These are phyloP conservation scores for Vitis hybrid DNA, from an alignment of 177 flowering plant species.

Conservation along the genomic window DNA sequence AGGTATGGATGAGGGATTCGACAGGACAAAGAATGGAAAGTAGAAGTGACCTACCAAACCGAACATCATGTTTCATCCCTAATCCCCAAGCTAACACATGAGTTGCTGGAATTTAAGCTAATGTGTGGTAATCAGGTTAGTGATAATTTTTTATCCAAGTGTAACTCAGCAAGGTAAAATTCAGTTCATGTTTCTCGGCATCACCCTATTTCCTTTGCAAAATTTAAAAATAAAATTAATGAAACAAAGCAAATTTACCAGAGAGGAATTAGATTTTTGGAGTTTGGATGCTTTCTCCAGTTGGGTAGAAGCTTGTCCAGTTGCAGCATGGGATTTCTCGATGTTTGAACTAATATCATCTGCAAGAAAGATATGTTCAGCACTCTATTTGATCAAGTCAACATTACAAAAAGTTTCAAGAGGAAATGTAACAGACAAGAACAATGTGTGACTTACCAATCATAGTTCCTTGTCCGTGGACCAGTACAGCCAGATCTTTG, in stretches of 20 bases:
- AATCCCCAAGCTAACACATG: too few species aligned
- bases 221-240: not conserved
- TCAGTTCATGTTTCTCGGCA: too few species aligned
- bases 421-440: not conserved
- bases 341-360: constrained; percentile 80
- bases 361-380: constrained; percentile 17
- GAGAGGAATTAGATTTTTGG: constrained; percentile 72
- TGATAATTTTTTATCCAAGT: too few species aligned
- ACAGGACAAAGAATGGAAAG: too few species aligned
- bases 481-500: constrained; percentile 90
- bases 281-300: constrained; percentile 75
- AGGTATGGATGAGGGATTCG: too few species aligned
- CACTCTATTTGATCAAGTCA: not conserved
- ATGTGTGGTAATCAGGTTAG: too few species aligned
- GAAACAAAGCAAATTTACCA: constrained; percentile 37
- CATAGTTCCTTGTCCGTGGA: constrained; percentile 83
- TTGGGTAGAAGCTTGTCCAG: constrained; percentile 64
- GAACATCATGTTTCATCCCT: too few species aligned
- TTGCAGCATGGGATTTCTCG: constrained; percentile 66
- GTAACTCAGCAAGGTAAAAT: too few species aligned
- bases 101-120: too few species aligned
- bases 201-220: too few species aligned
- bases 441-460: constrained; percentile 47
- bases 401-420: not conserved
- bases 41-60: too few species aligned